Base-by-base conservation (phyloP, 1,139 yeast species). In the Nakaseomyces glabratus region DNA sequence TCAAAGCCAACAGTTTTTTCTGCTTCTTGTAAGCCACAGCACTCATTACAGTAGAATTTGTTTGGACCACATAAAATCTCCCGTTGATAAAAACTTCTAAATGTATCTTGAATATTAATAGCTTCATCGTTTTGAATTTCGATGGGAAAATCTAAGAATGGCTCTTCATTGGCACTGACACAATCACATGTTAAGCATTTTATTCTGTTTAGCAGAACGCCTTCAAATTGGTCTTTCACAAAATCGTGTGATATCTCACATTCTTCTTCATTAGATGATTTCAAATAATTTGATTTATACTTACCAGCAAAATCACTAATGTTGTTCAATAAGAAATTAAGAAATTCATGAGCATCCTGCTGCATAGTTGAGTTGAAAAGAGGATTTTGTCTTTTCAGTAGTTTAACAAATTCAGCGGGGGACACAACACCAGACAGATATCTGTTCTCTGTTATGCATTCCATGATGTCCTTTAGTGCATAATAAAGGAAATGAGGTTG, bases 331-430 rank as follows among this genome's bases (percentile, higher is more conserved):
- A 88, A 59, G 51, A 84, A 88, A 57, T 88, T 88, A 54, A 86
- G 70, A 57, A 90, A 90, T 57, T 90, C 98, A 59, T 90, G 98
- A 2, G 98, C 96, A 64, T 90, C 98, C 55, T 90, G 98, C 57
- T 90, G 98, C 95, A 88, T 86, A 35, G 82, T 77, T 41, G 86
- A 82, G 43, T 95, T 68, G 56, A 90, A 90, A 46, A 90, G 63
- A 47, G 76, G 82, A 55, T 90, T 90, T 49, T 84, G 86, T 38
- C 73, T 73, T 56, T 86, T 86, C 36, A 88, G 65, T 35, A 79
- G 77, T 33, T 76, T 78, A 33, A 90, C 74, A 34, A 90, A 71
- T 48, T 73, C 70, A 20, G 66, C 63, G 0, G 97, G 96, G 1
- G 95, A 82, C 1, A 85, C 88, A 6, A 90, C 85, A 3, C 97